Conservation (phyloP, 805 yeast genomes). For the Candida coquimbonensis region DNA sequence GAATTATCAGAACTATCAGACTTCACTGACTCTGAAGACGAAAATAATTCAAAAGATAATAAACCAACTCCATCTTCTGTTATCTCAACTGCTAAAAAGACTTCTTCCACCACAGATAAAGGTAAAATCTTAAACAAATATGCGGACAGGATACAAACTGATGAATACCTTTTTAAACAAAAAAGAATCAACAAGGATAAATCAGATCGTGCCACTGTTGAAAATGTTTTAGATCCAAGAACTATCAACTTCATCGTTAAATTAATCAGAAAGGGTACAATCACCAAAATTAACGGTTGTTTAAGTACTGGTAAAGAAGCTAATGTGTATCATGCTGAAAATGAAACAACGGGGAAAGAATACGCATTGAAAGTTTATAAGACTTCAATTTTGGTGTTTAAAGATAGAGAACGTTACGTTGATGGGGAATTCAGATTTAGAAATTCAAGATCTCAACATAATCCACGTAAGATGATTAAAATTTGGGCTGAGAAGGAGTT, state of each 20-base stretch:
- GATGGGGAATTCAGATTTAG: slow-evolving; percentile 94
- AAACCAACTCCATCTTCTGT: no score
- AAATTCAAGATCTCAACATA: slow-evolving; percentile 76
- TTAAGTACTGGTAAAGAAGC: slow-evolving; percentile 97
- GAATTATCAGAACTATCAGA: slow-evolving; percentile 2
- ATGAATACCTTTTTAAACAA: slow-evolving; percentile 45
- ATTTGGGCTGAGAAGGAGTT: slow-evolving; percentile 99
- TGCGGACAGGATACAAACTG: slow-evolving; percentile 58
- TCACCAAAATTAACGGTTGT: slow-evolving; percentile 87
- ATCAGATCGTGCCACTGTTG: slow-evolving; percentile 93
- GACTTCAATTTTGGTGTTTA: slow-evolving; percentile 94
- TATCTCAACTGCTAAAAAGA: background rate
- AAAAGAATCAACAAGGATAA: slow-evolving; percentile 68
- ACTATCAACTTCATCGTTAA: slow-evolving; percentile 79
- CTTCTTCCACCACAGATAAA: slow-evolving; percentile 26
- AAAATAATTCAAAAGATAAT: background rate
- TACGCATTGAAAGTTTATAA: slow-evolving; percentile 91
- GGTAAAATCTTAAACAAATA: slow-evolving; percentile 52
- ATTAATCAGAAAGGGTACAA: slow-evolving; percentile 74
- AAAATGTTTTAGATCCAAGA: slow-evolving; percentile 92
- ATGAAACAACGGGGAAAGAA: slow-evolving; percentile 40
- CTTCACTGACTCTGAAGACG: slow-evolving; percentile 7
- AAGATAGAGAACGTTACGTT: slow-evolving; percentile 92
- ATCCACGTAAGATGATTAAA: slow-evolving; percentile 95
- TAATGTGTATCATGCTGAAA: slow-evolving; percentile 82